These are phyloP conservation scores for Noccaea bulbosa DNA, from an alignment of 345 rosid genomes.

Conservation along the genomic window DNA sequence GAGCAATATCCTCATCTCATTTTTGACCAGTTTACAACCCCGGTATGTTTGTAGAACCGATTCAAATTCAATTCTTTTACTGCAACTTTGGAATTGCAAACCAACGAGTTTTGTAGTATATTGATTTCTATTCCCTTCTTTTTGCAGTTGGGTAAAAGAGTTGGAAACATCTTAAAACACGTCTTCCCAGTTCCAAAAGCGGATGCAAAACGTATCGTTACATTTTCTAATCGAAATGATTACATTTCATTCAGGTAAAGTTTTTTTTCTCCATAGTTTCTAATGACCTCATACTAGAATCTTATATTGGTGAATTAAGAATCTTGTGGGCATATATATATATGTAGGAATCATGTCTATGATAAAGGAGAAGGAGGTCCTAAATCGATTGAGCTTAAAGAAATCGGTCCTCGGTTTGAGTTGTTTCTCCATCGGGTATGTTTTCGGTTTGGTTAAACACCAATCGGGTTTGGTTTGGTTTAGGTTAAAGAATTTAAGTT, in stretches of 20 bases:
- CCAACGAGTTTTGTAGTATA: background rate
- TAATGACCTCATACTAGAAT: background rate
- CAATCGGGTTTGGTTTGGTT: background rate
- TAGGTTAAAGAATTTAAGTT: background rate
- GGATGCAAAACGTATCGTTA: slow-evolving; percentile 76
- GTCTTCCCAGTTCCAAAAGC: slow-evolving; percentile 88
- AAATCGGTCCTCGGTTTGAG: slow-evolving; percentile 91
- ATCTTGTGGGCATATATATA: slow-evolving; percentile 28
- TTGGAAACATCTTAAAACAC: slow-evolving; percentile 78
- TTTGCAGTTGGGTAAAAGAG: slow-evolving; percentile 77
- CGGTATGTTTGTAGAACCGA: slow-evolving; percentile 49
- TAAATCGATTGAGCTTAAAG: slow-evolving; percentile 77
- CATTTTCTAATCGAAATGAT: slow-evolving; percentile 82
- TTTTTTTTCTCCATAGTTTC: slow-evolving; percentile 9
- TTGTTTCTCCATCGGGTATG: slow-evolving; percentile 83
- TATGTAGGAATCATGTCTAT: slow-evolving; percentile 73
- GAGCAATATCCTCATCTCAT: slow-evolving; percentile 94
- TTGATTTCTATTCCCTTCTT: slow-evolving; percentile 6
- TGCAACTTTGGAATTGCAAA: background rate
- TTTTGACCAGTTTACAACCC: slow-evolving; percentile 72
- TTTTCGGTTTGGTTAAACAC: background rate
- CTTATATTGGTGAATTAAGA: background rate
- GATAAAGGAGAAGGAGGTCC: slow-evolving; percentile 84
- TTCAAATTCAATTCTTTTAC: slow-evolving; percentile 9
- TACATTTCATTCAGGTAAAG: slow-evolving; percentile 89